Percentiles rank a stretch among this genome's conserved stretches.
Conservation (phyloP, 371 early-diverging fungal genomes). For the Dinochytrium kinnereticum region DNA sequence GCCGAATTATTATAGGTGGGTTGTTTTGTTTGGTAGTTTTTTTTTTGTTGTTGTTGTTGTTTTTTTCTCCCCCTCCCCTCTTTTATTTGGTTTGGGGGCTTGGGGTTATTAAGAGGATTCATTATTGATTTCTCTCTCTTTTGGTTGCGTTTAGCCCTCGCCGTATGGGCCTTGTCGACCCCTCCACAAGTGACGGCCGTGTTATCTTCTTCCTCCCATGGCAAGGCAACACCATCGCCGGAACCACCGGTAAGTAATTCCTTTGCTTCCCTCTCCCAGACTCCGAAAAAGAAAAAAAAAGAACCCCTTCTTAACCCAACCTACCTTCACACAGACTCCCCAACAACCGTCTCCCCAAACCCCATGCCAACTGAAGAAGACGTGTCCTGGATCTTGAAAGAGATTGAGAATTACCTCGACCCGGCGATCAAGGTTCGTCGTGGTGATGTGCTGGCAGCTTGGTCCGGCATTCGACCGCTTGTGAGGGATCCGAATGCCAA, state of each 20-base stretch:
- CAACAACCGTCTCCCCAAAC: constrained; percentile 76
- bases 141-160: constrained; percentile 62
- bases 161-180: constrained; percentile 97
- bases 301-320: not conserved
- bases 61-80: too few species aligned
- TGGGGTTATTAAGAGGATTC: too few species aligned
- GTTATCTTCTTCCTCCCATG: constrained; percentile 99
- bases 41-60: not conserved
- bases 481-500: constrained; percentile 94
- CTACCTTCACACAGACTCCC: constrained; percentile 67
- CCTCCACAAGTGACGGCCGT: constrained; percentile 96
- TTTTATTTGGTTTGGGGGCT: too few species aligned
- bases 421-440: constrained; percentile 89
- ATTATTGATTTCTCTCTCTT: not conserved
- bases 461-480: constrained; percentile 99
- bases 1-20: constrained; percentile 78
- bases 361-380: constrained; percentile 94
- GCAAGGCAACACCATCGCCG: constrained; percentile 97
- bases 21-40: not conserved
- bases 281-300: not conserved
- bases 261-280: not conserved
- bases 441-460: constrained; percentile 95
- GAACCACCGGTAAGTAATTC: constrained; percentile 75
- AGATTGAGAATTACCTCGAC: constrained; percentile 86
- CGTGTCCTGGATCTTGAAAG: constrained; percentile 94